Conservation (phyloP, 2,329 filamentous ascomycete genomes). For the Neurospora sp. region DNA sequence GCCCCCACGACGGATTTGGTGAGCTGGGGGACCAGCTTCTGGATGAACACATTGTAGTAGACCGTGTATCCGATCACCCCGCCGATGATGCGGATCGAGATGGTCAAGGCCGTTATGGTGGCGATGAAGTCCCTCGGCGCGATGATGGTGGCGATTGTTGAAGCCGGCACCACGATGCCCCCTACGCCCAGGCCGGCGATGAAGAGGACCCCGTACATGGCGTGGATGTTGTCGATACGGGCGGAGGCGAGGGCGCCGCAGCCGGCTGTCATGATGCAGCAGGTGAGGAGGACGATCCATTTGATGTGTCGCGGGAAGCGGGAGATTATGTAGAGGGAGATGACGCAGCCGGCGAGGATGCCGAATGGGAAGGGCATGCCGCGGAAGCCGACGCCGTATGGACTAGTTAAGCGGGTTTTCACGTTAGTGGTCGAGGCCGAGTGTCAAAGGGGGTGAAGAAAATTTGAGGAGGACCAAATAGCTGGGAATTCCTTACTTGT, state of each 20-base stretch:
- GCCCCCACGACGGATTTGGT: constrained; percentile 38
- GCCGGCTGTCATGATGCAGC: constrained; percentile 54
- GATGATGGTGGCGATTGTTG: constrained; percentile 59
- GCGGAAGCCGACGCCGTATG: constrained; percentile 52
- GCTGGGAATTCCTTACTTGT: constrained; percentile 31
- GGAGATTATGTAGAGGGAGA: constrained; percentile 48
- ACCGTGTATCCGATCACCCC: constrained; percentile 55
- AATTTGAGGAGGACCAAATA: background rate
- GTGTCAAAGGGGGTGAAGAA: background rate
- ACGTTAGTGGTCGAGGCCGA: background rate
- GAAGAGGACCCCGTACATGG: constrained; percentile 47
- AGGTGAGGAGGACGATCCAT: constrained; percentile 48
- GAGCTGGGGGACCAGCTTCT: constrained; percentile 34
- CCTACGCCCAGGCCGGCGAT: constrained; percentile 56
- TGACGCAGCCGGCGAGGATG: constrained; percentile 50
- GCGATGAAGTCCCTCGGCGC: constrained; percentile 62
- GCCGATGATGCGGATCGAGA: constrained; percentile 60
- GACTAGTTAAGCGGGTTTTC: constrained; percentile 18
- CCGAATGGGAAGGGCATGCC: constrained; percentile 55
- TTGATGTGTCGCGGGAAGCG: constrained; percentile 48
- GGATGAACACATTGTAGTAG: constrained; percentile 44
- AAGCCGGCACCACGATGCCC: constrained; percentile 56
- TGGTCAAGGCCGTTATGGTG: constrained; percentile 56
- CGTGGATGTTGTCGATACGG: constrained; percentile 39
- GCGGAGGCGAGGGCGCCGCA: constrained; percentile 44